phyloP scores from a whole-genome alignment of 2,329 filamentous ascomycete species.

The Pezizomycotina sp. region DNA sequence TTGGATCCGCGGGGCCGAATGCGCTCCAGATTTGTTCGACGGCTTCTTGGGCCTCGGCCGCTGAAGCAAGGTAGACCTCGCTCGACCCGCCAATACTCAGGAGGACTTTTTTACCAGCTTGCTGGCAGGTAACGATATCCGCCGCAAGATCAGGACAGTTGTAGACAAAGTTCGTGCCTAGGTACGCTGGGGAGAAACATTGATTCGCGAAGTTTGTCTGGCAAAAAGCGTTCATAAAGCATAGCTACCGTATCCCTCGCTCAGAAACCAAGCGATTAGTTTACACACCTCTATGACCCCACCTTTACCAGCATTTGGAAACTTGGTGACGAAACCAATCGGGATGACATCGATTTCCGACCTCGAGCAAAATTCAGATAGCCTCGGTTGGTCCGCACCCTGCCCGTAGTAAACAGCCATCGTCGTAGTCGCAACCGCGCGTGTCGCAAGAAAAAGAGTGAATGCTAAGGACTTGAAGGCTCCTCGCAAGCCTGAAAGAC shows the following conservation, averaged over 20 bases:
- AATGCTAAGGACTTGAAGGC: slow-evolving; percentile 6
- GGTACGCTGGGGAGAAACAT: slow-evolving; percentile 21
- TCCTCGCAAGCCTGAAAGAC: slow-evolving; percentile 10
- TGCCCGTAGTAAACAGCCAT: slow-evolving; percentile 15
- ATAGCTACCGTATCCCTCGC: no score
- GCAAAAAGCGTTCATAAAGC: slow-evolving; percentile 31
- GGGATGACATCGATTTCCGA: slow-evolving; percentile 33
- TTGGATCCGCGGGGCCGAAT: slow-evolving; percentile 27
- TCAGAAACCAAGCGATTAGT: no score
- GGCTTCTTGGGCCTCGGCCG: slow-evolving; percentile 30
- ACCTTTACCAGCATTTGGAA: slow-evolving; percentile 28
- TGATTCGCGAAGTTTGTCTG: slow-evolving; percentile 29
- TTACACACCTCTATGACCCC: slow-evolving; percentile 31
- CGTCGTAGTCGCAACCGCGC: slow-evolving; percentile 1
- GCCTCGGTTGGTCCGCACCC: slow-evolving; percentile 26
- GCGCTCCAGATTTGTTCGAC: slow-evolving; percentile 34
- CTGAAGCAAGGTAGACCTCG: slow-evolving; percentile 6
- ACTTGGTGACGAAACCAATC: slow-evolving; percentile 32
- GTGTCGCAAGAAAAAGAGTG: slow-evolving; percentile 8
- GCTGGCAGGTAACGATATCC: slow-evolving; percentile 33
- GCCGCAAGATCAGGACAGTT: slow-evolving; percentile 30
- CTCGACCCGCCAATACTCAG: slow-evolving; percentile 33
- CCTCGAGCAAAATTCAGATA: slow-evolving; percentile 20
- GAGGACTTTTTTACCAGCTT: slow-evolving; percentile 33
- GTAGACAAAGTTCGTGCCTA: slow-evolving; percentile 10